Evolutionary conservation across 768 basidiomycete species (phyloP), one percentile per base, ranked within the genome.

Genomic region (Hortiboletus campestris): DNA sequence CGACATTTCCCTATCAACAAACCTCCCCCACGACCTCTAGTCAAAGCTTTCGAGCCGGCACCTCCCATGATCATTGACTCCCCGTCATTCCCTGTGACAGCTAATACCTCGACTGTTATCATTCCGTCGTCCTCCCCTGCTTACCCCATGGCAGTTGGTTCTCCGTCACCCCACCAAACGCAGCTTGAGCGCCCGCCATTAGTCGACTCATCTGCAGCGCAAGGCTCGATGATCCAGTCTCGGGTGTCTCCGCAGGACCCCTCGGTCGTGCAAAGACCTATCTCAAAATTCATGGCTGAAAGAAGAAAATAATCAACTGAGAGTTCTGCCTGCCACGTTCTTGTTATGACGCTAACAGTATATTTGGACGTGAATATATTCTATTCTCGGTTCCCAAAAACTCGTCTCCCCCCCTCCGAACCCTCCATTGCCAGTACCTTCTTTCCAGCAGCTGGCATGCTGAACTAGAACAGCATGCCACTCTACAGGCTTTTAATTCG

Each of bases 231-330:
- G 17, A 55, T 16, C 40, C 55, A 38, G 20, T 47, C 50, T 19
- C 53, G 7, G 14, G 35, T 28, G 25, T 25, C 52, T 17, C 11
- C 36, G 19, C 49, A 19, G 17, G 45, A 36, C 31, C 13, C 29
- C 2, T 42, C 46, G 39, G 49, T 54, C 16, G 50, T 47, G 19
- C 63, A 62, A 50, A 56, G 65, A 19, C 55, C 49, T 42, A 12
- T 48, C 19, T 75, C 77, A 0, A 69, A 65, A 53, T 77, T 76
- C 52, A 72, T 70, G 68, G 65, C 68, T 35, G 57, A 53, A 49
- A 51, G 74, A 70, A 51, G 68, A 47, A 58, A 49, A 55, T 55
- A 57, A 54, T 16, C n/a, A n/a, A n/a, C 0, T 20, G 8, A 28
- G 32, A 42, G 12, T 32, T 39, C 12, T 35, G 6, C 29, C 43